Evolutionary conservation across 192 early-diverging fungal species (phyloP), one percentile per base, ranked within the genome.

Genomic region (Umbelopsis sp.): DNA sequence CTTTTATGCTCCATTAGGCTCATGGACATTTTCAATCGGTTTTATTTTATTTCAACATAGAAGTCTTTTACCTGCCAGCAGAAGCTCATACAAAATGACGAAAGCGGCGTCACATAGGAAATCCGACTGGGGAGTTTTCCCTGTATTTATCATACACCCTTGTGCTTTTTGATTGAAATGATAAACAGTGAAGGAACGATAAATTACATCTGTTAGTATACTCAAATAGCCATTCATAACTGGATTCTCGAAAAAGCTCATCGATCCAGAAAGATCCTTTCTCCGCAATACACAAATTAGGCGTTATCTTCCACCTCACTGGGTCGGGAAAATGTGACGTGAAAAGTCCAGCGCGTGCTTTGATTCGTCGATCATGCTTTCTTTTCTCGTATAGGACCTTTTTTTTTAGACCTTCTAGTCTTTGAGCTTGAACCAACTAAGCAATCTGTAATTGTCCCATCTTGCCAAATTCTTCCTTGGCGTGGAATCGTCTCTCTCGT

Each of bases 351-450:
- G 56, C 56, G 31, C 56, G 56, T 62, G 56, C 56, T 22, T 62
- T 62, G 56, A 62, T 62, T 62, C 56, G 56, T 62, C 56, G 56
- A 62, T 62, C 56, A 34, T 12, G 25, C 26, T 62, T 62, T 62
- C 56, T 62, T 62, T 62, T 62, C 56, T 62, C 56, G 56, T 62
- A 29, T 62, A n/a, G 56, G 56, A 62, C 56, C 56, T 62, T 62
- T 62, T 62, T 54, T 62, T 62, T 62, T 62, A n/a, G 29, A 26
- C 25, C 31, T 62, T 62, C 56, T 62, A 62, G 56, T 62, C 56
- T 62, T 62, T 62, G 56, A 34, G 56, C 56, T 62, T 62, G 56
- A 62, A 62, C 26, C 56, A 62, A 62, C 56, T 34, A 62, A 34
- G 56, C 56, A 62, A 62, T 62, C 56, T 62, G 34, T 62, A 62